A percentile compares a stretch with the other conserved stretches of the same genome.
Conservation (phyloP, 345 rosid species). For the Heritiera fomes region DNA sequence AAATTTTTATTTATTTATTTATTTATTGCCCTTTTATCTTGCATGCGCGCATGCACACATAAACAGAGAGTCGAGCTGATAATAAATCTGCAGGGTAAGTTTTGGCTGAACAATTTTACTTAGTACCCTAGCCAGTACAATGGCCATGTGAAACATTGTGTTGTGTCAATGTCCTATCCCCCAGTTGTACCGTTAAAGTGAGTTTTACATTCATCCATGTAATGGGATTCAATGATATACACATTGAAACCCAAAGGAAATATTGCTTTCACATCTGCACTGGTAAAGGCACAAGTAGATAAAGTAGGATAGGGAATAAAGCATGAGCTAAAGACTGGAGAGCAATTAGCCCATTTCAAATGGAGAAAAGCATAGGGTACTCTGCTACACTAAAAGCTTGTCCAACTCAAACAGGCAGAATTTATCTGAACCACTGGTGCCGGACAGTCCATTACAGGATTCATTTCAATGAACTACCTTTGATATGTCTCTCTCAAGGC, state of each 20-base stretch:
- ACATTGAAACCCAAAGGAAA: not conserved
- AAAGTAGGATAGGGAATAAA: conserved; percentile 29
- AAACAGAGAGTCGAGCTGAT: not conserved
- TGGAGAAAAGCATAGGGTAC: conserved; percentile 30
- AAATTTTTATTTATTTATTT: no score
- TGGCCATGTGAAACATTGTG: conserved; percentile 34
- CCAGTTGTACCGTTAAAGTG: not conserved
- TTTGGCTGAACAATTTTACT: conserved; percentile 5
- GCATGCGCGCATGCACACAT: no score
- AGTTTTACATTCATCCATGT: conserved; percentile 1
- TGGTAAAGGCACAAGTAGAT: conserved; percentile 14
- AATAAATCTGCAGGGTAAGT: not conserved
- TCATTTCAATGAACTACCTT: conserved; percentile 18
- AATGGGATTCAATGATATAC: conserved; percentile 1
- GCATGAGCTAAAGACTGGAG: conserved; percentile 6
- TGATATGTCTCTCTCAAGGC: conserved; percentile 40
- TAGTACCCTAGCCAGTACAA: conserved; percentile 17
- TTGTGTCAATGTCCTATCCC: conserved; percentile 29
- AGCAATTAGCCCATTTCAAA: conserved; percentile 8
- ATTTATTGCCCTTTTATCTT: no score
- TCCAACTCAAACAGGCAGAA: conserved; percentile 34
- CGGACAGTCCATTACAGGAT: conserved; percentile 29
- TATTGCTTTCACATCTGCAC: conserved; percentile 4
- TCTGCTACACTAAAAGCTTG: conserved; percentile 26
- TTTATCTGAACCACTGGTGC: conserved; percentile 26